These are phyloP conservation scores for Mycena galopus DNA, from an alignment of 768 basidiomycete species.

Conservation along the genomic window DNA sequence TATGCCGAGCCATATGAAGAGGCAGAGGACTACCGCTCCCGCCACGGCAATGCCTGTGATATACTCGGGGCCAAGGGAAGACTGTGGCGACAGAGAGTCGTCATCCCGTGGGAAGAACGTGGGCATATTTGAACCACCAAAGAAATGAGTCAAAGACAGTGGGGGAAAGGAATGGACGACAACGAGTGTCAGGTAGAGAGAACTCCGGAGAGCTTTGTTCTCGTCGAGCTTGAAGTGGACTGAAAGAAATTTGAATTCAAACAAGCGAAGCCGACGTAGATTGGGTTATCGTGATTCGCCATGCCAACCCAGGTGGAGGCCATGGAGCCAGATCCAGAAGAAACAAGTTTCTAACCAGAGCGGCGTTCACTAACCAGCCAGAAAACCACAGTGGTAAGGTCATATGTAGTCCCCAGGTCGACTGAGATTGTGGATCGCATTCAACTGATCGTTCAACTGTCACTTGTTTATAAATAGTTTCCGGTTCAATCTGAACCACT, in stretches of 20 bases:
- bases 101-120: constrained; percentile 32
- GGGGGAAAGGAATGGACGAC: constrained; percentile 32
- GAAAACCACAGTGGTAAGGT: no score
- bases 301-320: no score
- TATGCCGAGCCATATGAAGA: constrained; percentile 59
- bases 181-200: constrained; percentile 21
- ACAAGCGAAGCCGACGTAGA: neutral
- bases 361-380: no score
- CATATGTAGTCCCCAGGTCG: no score
- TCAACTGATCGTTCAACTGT: no score
- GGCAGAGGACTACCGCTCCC: constrained; percentile 52
- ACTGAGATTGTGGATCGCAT: no score
- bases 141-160: constrained; percentile 20
- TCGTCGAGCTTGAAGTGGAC: constrained; percentile 6
- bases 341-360: no score
- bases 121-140: constrained; percentile 38
- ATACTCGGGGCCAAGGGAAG: constrained; percentile 48
- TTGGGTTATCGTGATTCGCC: neutral
- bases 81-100: neutral
- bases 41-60: constrained; percentile 67
- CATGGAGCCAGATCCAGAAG: no score
- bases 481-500: no score
- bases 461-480: no score
- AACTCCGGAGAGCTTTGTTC: neutral
- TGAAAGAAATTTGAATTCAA: neutral